Evolutionary conservation across 2,329 filamentous ascomycete species (phyloP).

Genomic region (Trichoderma oligosporum): DNA sequence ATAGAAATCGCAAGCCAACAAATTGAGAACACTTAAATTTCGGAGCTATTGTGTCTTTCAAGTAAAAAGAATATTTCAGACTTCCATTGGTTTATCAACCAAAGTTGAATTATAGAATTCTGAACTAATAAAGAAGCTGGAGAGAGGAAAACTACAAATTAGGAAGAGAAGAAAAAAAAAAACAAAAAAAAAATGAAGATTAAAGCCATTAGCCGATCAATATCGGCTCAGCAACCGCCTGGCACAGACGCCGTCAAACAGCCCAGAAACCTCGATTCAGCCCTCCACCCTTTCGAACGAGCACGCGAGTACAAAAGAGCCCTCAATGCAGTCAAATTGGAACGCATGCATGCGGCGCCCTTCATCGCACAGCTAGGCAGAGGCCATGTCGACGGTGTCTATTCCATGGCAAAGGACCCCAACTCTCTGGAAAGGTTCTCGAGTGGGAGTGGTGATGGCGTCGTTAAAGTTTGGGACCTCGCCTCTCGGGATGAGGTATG

Average conservation of each 20-base stretch:
- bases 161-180: background rate
- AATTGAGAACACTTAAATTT: background rate
- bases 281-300: constrained; percentile 84
- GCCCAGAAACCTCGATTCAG: constrained; percentile 73
- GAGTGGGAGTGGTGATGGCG: constrained; percentile 83
- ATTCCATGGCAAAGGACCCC: constrained; percentile 76
- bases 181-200: constrained; percentile 46
- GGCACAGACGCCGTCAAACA: constrained; percentile 63
- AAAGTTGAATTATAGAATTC: no score
- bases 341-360: constrained; percentile 75
- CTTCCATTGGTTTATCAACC: background rate
- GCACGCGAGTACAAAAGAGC: constrained; percentile 66
- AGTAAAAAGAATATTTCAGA: background rate
- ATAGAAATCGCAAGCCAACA: background rate
- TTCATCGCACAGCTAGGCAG: constrained; percentile 83
- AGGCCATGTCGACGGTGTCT: constrained; percentile 86
- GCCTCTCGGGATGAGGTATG: constrained; percentile 69
- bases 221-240: constrained; percentile 61
- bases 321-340: constrained; percentile 79
- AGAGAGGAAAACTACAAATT: background rate
- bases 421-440: constrained; percentile 70
- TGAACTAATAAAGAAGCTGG: no score
- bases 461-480: constrained; percentile 89
- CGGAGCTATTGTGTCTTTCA: background rate
- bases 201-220: constrained; percentile 63